Base-by-base conservation (phyloP, 2,329 filamentous ascomycete species). In the Penicillium crustosum region DNA sequence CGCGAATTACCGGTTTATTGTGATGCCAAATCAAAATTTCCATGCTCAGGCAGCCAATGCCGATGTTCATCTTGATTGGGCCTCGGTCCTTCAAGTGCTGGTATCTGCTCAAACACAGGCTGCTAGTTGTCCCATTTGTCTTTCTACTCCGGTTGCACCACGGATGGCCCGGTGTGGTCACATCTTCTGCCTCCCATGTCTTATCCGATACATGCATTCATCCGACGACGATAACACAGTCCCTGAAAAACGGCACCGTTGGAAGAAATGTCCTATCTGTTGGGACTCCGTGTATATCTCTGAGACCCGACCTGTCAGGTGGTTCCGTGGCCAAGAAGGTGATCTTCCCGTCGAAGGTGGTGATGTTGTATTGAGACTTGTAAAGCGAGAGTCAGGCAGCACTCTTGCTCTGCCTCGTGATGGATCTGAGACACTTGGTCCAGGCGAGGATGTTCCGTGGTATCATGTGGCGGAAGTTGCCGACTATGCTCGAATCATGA, bases 161-260 rank as follows among this genome's bases (percentile, higher is more conserved):
- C 87, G 94, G 55, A 99, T 99, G 93, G 93, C 94, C 42, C 93
- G 89, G 70, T 99, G 94, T 70, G 94, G 94, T 1, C 94, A 99
- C 72, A 96, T 99, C 13, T 97, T 97, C 73, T 99, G 94, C 72
- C 79, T 97, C 35, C 88, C 94, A 6, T 99, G 94, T 72, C 77
- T 97, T 60, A 91, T 97, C 62, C 89, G 94, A 49, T 99, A 95
- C 73, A 97, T 99, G 91, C 90, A 96, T 67, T 90, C 92, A 8
- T 86, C 83, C 25, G 88, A 89, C 56, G 88, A 90, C n/a, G 88
- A 89, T 9, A 83, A 82, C 57, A 79, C 84, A 10, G 64, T 79
- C 2, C 82, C 82, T 0, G 87, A 88, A 61, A 93, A 88, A 76
- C 88, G 85, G 67, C 81, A 89, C 31, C 83, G 89, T 54, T 97